Conservation (phyloP, 805 yeast genomes). For the Starmerella sp. region DNA sequence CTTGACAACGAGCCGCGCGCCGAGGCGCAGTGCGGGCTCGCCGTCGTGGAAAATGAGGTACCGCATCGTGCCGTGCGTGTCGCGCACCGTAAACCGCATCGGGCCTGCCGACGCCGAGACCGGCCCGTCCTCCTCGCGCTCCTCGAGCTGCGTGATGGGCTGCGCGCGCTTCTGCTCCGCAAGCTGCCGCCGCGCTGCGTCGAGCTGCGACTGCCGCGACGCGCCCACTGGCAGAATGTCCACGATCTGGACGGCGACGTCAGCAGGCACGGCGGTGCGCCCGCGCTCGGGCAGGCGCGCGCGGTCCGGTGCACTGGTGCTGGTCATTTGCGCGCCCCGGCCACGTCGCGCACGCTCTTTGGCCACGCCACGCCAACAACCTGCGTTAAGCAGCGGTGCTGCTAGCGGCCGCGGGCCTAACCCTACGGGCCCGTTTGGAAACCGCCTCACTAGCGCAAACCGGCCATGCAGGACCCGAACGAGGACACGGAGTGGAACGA, state of each 20-base stretch:
- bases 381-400: not conserved
- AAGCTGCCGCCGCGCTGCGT: slow-evolving; percentile 1
- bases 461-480: slow-evolving; percentile 48
- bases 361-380: no score
- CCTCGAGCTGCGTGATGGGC: not conserved
- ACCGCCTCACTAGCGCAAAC: not conserved
- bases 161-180: not conserved
- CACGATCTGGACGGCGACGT: slow-evolving; percentile 15
- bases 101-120: not conserved
- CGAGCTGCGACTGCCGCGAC: slow-evolving; percentile 6
- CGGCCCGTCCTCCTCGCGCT: not conserved
- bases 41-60: slow-evolving; percentile 3
- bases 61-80: slow-evolving; percentile 8
- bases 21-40: not conserved
- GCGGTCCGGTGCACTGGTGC: not conserved
- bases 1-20: not conserved
- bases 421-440: not conserved
- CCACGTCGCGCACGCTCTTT: no score
- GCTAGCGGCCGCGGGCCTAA: not conserved
- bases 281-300: not conserved
- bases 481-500: slow-evolving; percentile 99
- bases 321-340: not conserved
- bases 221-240: slow-evolving; percentile 20
- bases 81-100: slow-evolving; percentile 13
- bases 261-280: not conserved